Percentiles rank a stretch among this genome's conserved stretches.
phyloP scores from a whole-genome alignment of 2,329 filamentous ascomycete genomes.

The Lachnellula hyalina region DNA sequence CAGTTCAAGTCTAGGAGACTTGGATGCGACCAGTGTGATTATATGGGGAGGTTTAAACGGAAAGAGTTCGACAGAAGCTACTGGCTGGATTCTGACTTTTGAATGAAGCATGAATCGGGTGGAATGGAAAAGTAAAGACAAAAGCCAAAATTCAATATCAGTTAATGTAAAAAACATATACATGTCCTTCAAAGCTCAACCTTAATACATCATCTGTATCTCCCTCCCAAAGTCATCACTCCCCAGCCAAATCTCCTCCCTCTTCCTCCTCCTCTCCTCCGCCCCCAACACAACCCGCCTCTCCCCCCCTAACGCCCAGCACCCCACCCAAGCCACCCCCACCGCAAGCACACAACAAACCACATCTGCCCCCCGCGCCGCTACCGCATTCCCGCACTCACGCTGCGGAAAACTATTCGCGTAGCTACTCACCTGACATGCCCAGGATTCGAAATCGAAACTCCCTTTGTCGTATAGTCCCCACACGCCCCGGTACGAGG shows the following conservation, averaged over 20 bases:
- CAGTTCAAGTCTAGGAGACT: constrained; percentile 49
- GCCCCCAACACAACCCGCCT: background rate
- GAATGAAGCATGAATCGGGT: constrained; percentile 23
- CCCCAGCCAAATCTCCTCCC: background rate
- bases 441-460: background rate
- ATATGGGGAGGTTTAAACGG: constrained; percentile 56
- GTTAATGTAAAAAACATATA: too few species aligned
- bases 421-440: background rate
- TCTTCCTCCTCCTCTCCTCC: background rate
- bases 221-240: background rate
- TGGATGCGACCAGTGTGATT: constrained; percentile 55
- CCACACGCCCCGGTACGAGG: background rate
- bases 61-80: constrained; percentile 47
- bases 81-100: constrained; percentile 60
- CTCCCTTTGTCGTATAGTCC: background rate
- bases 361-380: background rate
- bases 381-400: background rate
- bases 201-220: background rate
- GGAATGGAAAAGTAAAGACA: too few species aligned
- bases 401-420: background rate
- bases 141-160: too few species aligned
- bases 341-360: background rate
- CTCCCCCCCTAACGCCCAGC: background rate
- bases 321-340: background rate
- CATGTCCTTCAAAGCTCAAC: too few species aligned